Conservation (phyloP, 768 basidiomycete genomes). For the Strobilomyces dryophilus region DNA sequence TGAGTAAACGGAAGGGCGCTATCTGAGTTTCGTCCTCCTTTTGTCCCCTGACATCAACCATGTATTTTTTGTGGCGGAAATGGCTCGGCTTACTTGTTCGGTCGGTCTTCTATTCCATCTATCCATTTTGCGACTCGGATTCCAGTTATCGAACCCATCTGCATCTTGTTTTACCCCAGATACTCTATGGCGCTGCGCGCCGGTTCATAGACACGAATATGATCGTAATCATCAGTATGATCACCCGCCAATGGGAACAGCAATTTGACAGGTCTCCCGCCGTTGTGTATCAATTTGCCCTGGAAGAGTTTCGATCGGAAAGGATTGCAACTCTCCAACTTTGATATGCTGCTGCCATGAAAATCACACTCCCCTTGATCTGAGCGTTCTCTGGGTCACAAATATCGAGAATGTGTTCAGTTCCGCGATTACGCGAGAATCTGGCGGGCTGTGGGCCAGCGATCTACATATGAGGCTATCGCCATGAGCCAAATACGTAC, state of each 20-base stretch:
- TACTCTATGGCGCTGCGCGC: conserved; percentile 16
- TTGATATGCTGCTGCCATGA: not conserved
- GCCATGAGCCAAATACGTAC: conserved; percentile 17
- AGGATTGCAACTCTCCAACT: not conserved
- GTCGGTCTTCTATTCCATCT: conserved; percentile 18
- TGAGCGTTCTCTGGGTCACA: conserved; percentile 2
- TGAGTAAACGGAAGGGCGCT: conserved; percentile 32
- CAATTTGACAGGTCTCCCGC: not conserved
- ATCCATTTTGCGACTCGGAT: conserved; percentile 7
- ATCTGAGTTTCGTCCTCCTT: conserved; percentile 15
- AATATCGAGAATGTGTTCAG: conserved; percentile 11
- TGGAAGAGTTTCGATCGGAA: not conserved
- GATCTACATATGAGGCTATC: conserved; percentile 22
- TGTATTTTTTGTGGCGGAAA: conserved; percentile 17
- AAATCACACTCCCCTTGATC: conserved; percentile 1
- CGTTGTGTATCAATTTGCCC: not conserved
- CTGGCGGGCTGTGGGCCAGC: conserved; percentile 9
- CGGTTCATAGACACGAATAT: conserved; percentile 3
- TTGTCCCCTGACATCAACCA: conserved; percentile 10
- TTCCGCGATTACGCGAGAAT: conserved; percentile 28
- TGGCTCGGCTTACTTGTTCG: conserved; percentile 14
- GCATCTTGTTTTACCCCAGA: conserved; percentile 11
- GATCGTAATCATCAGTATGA: not conserved
- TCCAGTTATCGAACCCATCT: not conserved
- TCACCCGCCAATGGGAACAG: conserved; percentile 4